Percentiles rank a stretch among this genome's conserved stretches.
Evolutionary conservation across 495 filamentous ascomycete species (phyloP).

Genomic region (Platismatia glauca): DNA sequence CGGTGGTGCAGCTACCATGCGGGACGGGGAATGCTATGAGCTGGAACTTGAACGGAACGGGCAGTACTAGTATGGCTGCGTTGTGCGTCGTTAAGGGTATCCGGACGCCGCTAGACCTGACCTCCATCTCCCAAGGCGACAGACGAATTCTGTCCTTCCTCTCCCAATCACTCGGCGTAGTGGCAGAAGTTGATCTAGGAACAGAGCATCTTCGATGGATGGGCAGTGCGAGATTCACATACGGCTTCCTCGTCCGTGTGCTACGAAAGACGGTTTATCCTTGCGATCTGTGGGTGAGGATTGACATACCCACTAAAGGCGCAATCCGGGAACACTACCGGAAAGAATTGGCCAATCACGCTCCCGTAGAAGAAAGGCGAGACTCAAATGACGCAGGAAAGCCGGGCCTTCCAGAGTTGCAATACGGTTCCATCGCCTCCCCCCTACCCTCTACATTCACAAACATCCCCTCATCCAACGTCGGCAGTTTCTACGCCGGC

Average conservation of each 20-base stretch:
- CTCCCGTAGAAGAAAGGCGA: slow-evolving; percentile 22
- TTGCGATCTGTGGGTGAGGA: slow-evolving; percentile 76
- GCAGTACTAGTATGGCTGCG: slow-evolving; percentile 64
- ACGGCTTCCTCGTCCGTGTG: slow-evolving; percentile 67
- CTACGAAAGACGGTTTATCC: slow-evolving; percentile 69
- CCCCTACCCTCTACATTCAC: slow-evolving; percentile 69
- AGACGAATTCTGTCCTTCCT: slow-evolving; percentile 73
- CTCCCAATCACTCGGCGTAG: slow-evolving; percentile 80
- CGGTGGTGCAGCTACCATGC: slow-evolving; percentile 82
- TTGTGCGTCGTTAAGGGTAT: slow-evolving; percentile 79
- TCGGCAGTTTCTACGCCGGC: slow-evolving; percentile 90
- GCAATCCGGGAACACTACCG: slow-evolving; percentile 66
- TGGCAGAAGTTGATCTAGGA: slow-evolving; percentile 79
- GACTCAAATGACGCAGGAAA: slow-evolving; percentile 3
- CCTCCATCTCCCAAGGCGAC: slow-evolving; percentile 76
- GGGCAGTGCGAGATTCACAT: slow-evolving; percentile 74
- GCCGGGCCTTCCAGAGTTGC: slow-evolving; percentile 53
- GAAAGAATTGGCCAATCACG: slow-evolving; percentile 36
- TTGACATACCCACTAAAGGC: slow-evolving; percentile 68
- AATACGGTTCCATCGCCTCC: slow-evolving; percentile 71
- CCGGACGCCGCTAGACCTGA: slow-evolving; percentile 69
- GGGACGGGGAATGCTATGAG: slow-evolving; percentile 92
- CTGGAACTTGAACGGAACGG: slow-evolving; percentile 78
- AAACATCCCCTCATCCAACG: slow-evolving; percentile 56
- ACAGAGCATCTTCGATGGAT: slow-evolving; percentile 92